A percentile compares a stretch with the other conserved stretches of the same genome.
These are phyloP conservation scores for Canavalia ensiformis DNA, from an alignment of 306 rosid genomes.

Conservation along the genomic window DNA sequence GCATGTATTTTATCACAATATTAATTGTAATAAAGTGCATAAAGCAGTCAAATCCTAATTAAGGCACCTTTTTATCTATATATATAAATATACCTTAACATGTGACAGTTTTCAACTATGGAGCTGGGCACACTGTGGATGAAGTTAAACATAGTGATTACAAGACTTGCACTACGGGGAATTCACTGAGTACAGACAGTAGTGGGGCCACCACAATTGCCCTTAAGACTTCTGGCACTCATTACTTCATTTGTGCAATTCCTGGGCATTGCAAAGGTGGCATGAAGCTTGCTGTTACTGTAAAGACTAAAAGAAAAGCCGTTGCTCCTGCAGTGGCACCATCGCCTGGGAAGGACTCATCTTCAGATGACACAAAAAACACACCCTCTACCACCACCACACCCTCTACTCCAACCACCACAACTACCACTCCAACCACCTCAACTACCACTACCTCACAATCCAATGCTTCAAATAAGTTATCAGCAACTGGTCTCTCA, in stretches of 20 bases:
- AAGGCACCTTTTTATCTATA: not conserved
- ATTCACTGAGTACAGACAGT: conserved; percentile 72
- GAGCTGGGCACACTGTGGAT: conserved; percentile 81
- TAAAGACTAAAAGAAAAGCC: conserved; percentile 48
- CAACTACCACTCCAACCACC: conserved; percentile 19
- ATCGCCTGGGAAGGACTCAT: conserved; percentile 18
- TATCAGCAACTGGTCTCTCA: conserved; percentile 51
- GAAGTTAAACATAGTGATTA: conserved; percentile 81
- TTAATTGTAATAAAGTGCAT: too few relatives aligned
- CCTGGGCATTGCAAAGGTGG: conserved; percentile 77
- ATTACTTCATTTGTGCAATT: conserved; percentile 73
- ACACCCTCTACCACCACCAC: conserved; percentile 52
- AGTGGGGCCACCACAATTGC: conserved; percentile 77
- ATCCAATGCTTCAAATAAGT: conserved; percentile 21
- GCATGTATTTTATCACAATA: too few relatives aligned
- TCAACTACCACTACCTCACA: not conserved
- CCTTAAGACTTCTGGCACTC: conserved; percentile 77
- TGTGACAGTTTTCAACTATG: conserved; percentile 76
- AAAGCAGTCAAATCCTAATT: too few relatives aligned
- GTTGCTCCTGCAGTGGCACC: conserved; percentile 53
- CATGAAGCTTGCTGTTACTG: conserved; percentile 85
- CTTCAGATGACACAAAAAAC: conserved; percentile 51
- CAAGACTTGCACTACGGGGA: conserved; percentile 67
- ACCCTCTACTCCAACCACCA: conserved; percentile 43
- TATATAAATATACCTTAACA: not conserved